phyloP scores from a whole-genome alignment of 2,329 filamentous ascomycete genomes.

The Cytospora schulzeri region DNA sequence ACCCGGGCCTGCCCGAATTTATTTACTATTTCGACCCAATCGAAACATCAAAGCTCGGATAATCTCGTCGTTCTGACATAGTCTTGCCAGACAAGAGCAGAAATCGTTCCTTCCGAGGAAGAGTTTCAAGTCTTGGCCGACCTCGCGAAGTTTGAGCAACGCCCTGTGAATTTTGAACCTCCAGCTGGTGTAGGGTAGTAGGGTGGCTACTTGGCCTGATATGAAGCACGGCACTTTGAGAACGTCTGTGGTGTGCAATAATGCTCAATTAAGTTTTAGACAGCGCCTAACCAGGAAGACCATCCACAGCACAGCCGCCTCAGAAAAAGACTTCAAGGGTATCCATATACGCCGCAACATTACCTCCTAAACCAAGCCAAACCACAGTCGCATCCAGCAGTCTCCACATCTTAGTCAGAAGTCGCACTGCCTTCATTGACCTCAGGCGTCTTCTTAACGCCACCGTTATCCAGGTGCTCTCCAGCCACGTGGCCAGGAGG shows the following conservation, averaged over 20 bases:
- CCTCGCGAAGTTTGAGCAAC: too few species aligned
- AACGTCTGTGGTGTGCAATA: not conserved
- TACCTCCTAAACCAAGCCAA: not conserved
- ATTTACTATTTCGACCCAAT: too few species aligned
- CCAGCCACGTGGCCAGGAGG: constrained; percentile 24
- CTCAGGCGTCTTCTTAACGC: constrained; percentile 5
- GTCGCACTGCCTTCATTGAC: constrained; percentile 7
- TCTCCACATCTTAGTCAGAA: not conserved
- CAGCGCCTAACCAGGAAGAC: not conserved
- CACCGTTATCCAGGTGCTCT: constrained; percentile 15
- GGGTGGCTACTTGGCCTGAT: too few species aligned
- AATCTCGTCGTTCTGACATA: too few species aligned
- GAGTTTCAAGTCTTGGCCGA: too few species aligned
- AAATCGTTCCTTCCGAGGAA: too few species aligned
- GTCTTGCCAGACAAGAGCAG: too few species aligned
- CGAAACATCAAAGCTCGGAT: too few species aligned
- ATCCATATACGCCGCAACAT: not conserved
- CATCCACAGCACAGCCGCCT: not conserved
- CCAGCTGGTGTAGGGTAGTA: too few species aligned
- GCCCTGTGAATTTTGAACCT: too few species aligned
- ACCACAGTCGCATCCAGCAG: not conserved
- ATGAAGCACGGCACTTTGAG: too few species aligned
- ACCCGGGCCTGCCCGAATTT: too few species aligned
- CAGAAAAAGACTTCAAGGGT: not conserved
- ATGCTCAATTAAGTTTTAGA: not conserved